phyloP scores from a whole-genome alignment of 2,329 filamentous ascomycete species.

The Xylariaceae sp. region DNA sequence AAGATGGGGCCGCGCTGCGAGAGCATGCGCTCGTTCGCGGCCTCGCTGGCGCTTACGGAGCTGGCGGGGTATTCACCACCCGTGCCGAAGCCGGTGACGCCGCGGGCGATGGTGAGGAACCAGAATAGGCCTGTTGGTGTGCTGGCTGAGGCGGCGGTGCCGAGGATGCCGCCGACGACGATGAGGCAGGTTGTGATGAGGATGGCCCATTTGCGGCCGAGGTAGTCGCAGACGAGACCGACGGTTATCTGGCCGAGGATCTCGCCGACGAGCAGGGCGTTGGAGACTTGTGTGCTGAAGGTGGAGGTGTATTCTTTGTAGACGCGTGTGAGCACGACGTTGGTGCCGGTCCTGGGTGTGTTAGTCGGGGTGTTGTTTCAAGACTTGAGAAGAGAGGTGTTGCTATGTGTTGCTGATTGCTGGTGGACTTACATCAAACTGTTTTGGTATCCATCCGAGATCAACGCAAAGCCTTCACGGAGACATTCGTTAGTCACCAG shows the following conservation, averaged over 20 bases:
- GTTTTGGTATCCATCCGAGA: constrained; percentile 16
- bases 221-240: constrained; percentile 12
- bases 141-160: constrained; percentile 11
- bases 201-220: constrained; percentile 15
- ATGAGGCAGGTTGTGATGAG: constrained; percentile 12
- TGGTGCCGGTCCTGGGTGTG: constrained; percentile 8
- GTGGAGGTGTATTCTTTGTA: constrained; percentile 11
- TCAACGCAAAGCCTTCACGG: constrained; percentile 9
- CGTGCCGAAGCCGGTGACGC: constrained; percentile 10
- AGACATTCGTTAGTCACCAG: neutral
- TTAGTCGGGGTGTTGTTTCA: neutral
- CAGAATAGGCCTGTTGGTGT: constrained; percentile 13
- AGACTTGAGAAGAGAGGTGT: neutral
- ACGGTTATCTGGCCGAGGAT: constrained; percentile 12
- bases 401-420: neutral
- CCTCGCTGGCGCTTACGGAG: constrained; percentile 13
- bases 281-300: constrained; percentile 12
- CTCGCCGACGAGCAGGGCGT: constrained; percentile 14
- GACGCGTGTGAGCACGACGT: constrained; percentile 12
- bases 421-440: constrained; percentile 10
- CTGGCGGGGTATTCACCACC: constrained; percentile 16
- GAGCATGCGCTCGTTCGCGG: constrained; percentile 9
- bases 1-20: constrained; percentile 11
- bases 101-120: constrained; percentile 12
- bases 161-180: constrained; percentile 12